Percentiles rank a stretch among this genome's conserved stretches.
phyloP scores from a whole-genome alignment of 1,139 yeast genomes.

The Blastobotrys malaysiensis region DNA sequence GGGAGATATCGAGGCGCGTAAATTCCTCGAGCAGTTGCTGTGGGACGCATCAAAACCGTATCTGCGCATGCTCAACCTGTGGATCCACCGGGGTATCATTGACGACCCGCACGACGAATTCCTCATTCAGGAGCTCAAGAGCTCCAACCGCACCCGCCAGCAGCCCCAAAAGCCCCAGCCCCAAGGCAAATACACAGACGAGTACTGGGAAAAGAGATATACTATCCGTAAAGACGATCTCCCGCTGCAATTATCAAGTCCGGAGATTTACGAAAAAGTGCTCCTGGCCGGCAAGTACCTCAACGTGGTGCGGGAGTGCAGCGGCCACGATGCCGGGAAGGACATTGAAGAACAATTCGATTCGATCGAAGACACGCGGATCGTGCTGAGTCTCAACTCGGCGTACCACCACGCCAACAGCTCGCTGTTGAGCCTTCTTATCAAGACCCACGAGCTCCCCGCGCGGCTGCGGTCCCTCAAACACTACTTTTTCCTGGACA shows the following conservation, averaged over 20 bases:
- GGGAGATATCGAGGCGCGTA: conserved; percentile 60
- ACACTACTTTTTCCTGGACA: conserved; percentile 53
- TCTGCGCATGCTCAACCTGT: conserved; percentile 60
- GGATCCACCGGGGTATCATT: conserved; percentile 73
- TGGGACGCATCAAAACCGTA: conserved; percentile 60
- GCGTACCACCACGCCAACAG: conserved; percentile 69
- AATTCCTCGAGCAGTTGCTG: conserved; percentile 49
- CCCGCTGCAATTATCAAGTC: conserved; percentile 55
- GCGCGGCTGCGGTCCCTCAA: conserved; percentile 39
- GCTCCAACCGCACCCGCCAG: conserved; percentile 23
- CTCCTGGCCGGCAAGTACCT: conserved; percentile 80
- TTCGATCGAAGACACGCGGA: conserved; percentile 50
- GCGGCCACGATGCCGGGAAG: conserved; percentile 31
- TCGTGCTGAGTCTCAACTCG: conserved; percentile 52
- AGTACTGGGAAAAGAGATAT: conserved; percentile 83
- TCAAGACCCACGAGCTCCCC: conserved; percentile 54
- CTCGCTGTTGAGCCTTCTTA: conserved; percentile 51
- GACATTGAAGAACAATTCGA: conserved; percentile 30
- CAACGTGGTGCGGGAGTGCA: conserved; percentile 64
- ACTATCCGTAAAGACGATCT: conserved; percentile 71
- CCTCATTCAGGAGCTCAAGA: conserved; percentile 46
- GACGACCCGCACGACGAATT: conserved; percentile 84
- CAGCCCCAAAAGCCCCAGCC: conserved; percentile 27
- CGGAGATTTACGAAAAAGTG: conserved; percentile 57
- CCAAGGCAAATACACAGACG: conserved; percentile 50